Evolutionary conservation across 306 rosid species (phyloP).

Genomic region (Urtica urens): DNA sequence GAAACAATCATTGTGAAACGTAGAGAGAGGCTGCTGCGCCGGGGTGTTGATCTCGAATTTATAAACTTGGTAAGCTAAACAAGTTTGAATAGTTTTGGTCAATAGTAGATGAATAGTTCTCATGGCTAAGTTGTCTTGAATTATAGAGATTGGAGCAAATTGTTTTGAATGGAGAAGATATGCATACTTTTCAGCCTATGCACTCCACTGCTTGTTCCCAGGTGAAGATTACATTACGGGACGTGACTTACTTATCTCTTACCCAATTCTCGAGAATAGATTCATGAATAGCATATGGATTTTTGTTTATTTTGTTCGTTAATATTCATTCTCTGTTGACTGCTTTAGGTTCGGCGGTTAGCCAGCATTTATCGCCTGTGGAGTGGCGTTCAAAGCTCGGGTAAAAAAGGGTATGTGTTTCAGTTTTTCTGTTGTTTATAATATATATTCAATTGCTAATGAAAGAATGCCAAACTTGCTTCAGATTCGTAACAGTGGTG

Average conservation of each 20-base stretch:
- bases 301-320: too few relatives aligned
- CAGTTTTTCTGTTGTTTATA: too few relatives aligned
- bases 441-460: too few relatives aligned
- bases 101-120: background rate
- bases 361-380: conserved; percentile 59
- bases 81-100: background rate
- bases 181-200: conserved; percentile 79
- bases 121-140: background rate
- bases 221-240: conserved; percentile 28
- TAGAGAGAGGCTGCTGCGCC: conserved; percentile 55
- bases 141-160: conserved; percentile 69
- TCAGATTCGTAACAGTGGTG: conserved; percentile 73
- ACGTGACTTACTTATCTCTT: background rate
- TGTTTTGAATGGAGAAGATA: conserved; percentile 55
- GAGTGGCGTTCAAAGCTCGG: conserved; percentile 63
- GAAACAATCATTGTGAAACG: conserved; percentile 62
- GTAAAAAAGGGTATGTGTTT: conserved; percentile 52
- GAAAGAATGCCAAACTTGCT: conserved; percentile 10
- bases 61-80: conserved; percentile 45
- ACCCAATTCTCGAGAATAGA: too few relatives aligned
- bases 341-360: conserved; percentile 57
- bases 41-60: conserved; percentile 70
- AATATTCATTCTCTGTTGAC: conserved; percentile 4
- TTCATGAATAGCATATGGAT: background rate
- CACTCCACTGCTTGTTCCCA: conserved; percentile 79